Percentiles rank a stretch among this genome's conserved stretches.
Evolutionary conservation across 169 alveolate genomes (phyloP).

Genomic region (Plasmodium cynomolgi): DNA sequence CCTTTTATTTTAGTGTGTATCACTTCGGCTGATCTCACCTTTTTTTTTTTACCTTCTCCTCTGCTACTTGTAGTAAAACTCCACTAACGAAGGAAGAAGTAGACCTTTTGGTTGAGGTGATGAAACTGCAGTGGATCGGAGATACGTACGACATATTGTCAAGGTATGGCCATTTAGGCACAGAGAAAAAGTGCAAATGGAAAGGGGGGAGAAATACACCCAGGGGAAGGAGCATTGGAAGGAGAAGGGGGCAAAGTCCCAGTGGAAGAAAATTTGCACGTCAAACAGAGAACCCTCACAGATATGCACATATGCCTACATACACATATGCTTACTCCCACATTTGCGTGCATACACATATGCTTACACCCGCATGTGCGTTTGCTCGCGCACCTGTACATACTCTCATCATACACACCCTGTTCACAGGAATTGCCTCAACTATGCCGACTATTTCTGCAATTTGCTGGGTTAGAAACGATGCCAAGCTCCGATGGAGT

Average conservation of each 20-base stretch:
- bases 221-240: no score
- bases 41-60: neutral
- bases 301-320: neutral
- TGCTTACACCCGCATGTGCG: neutral
- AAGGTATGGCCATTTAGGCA: neutral
- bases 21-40: neutral
- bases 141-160: conserved; percentile 68
- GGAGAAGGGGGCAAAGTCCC: neutral
- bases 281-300: neutral
- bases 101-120: conserved; percentile 42
- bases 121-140: conserved; percentile 69
- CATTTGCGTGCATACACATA: neutral
- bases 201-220: neutral
- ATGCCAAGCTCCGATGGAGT: neutral
- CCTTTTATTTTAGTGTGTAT: neutral
- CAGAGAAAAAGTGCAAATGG: neutral
- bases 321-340: no score
- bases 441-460: conserved; percentile 63
- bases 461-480: conserved; percentile 22
- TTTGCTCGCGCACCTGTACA: neutral
- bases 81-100: conserved; percentile 49
- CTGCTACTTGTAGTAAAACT: conserved; percentile 13
- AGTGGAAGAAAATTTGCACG: neutral
- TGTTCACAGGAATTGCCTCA: conserved; percentile 33
- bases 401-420: neutral